Conservation (phyloP, 257 asterid species). For the Ligustrum vulgare region DNA sequence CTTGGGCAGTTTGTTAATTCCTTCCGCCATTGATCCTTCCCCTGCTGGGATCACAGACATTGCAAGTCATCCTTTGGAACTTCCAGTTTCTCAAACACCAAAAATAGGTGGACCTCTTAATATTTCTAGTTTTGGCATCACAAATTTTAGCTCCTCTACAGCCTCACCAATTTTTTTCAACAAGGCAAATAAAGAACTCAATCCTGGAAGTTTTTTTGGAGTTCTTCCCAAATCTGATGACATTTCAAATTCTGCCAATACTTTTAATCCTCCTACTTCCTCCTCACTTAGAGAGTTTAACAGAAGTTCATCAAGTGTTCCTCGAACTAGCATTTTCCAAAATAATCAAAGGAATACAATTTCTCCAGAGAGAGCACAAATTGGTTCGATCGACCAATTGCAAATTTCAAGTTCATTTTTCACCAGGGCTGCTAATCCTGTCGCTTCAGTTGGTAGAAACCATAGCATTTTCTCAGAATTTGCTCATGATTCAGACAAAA, state of each 20-base stretch:
- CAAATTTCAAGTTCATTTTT: constrained; percentile 15
- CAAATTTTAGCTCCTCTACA: constrained; percentile 26
- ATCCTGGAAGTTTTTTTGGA: constrained; percentile 23
- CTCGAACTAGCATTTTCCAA: constrained; percentile 21
- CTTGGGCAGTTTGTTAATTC: constrained; percentile 51
- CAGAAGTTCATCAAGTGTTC: constrained; percentile 22
- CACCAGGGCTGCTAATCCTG: constrained; percentile 20
- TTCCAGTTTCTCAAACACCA: constrained; percentile 19
- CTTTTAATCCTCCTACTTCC: constrained; percentile 17
- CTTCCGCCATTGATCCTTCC: constrained; percentile 28
- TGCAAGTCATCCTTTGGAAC: constrained; percentile 22
- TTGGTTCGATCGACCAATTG: constrained; percentile 27
- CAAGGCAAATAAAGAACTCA: constrained; percentile 29
- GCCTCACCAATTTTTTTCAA: constrained; percentile 18
- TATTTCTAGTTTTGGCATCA: constrained; percentile 13
- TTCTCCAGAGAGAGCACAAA: constrained; percentile 18
- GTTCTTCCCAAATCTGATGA: constrained; percentile 30
- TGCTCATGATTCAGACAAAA: constrained; percentile 20
- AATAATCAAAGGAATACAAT: constrained; percentile 21
- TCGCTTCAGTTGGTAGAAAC: constrained; percentile 23
- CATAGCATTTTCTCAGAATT: constrained; percentile 25
- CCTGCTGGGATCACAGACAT: constrained; percentile 16
- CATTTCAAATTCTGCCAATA: constrained; percentile 11
- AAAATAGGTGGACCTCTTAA: constrained; percentile 27
- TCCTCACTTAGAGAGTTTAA: constrained; percentile 27